Conservation (phyloP, 2,329 filamentous ascomycete genomes). For the Laburnicola sp. region DNA sequence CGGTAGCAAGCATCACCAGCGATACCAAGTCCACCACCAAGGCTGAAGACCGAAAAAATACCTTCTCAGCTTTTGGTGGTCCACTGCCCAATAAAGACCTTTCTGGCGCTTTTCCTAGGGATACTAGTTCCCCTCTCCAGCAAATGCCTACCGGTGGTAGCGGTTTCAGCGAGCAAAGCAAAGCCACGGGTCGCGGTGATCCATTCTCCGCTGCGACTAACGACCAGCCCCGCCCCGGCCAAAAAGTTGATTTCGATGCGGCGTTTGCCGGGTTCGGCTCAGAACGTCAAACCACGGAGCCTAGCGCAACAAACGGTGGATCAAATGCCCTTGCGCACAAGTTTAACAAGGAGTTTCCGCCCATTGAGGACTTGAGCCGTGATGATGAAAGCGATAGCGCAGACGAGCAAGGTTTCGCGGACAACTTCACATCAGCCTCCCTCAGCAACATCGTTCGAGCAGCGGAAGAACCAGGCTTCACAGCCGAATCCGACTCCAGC, state of each 20-base stretch:
- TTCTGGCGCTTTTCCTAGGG: constrained; percentile 55
- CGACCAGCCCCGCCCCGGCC: constrained; percentile 42
- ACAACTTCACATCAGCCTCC: constrained; percentile 78
- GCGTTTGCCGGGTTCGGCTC: constrained; percentile 76
- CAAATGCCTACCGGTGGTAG: constrained; percentile 54
- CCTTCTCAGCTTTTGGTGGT: constrained; percentile 44
- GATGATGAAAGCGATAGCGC: constrained; percentile 77
- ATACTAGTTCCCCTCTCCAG: constrained; percentile 49
- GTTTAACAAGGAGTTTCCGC: constrained; percentile 83
- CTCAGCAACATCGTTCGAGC: constrained; percentile 40
- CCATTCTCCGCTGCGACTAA: constrained; percentile 43
- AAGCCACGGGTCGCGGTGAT: constrained; percentile 47
- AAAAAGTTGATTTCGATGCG: constrained; percentile 81
- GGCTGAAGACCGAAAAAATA: constrained; percentile 46
- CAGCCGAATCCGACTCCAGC: constrained; percentile 26
- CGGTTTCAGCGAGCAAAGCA: constrained; percentile 52
- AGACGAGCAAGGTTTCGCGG: constrained; percentile 79
- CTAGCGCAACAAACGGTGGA: constrained; percentile 35
- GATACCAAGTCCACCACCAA: constrained; percentile 42
- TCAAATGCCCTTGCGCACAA: constrained; percentile 45
- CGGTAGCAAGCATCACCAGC: constrained; percentile 46
- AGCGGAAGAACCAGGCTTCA: constrained; percentile 31
- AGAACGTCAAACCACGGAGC: constrained; percentile 55
- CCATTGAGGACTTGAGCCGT: constrained; percentile 81
- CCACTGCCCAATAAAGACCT: constrained; percentile 39